These are phyloP conservation scores for Mangifera indica DNA, from an alignment of 345 rosid genomes.

Conservation along the genomic window DNA sequence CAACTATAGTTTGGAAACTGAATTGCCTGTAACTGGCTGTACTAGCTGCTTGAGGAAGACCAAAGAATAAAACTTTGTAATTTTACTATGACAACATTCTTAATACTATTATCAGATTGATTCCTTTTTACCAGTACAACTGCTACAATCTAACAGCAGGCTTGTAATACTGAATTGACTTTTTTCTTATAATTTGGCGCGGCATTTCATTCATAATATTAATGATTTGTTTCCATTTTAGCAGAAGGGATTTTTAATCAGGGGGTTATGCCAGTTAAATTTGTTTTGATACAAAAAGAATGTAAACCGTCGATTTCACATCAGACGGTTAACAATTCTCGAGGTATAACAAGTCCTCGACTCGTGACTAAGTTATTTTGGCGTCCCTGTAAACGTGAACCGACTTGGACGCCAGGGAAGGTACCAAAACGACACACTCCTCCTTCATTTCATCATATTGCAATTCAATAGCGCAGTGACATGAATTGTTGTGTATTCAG, in stretches of 20 bases:
- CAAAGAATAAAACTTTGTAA: neutral
- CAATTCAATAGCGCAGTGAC: neutral
- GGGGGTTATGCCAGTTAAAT: too few species aligned
- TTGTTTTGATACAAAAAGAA: too few species aligned
- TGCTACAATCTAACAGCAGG: neutral
- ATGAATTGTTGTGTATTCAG: neutral
- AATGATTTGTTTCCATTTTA: too few species aligned
- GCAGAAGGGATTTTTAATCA: too few species aligned
- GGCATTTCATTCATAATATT: too few species aligned
- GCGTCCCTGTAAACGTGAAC: neutral
- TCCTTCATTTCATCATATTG: neutral
- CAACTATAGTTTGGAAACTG: neutral
- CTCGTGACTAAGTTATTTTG: too few species aligned
- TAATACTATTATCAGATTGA: too few species aligned
- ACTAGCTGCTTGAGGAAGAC: neutral
- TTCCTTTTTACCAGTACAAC: too few species aligned
- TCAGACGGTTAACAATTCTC: too few species aligned
- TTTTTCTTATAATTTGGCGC: too few species aligned
- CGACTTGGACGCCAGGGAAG: constrained; percentile 26
- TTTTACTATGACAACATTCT: neutral
- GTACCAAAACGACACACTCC: neutral
- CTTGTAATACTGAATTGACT: neutral
- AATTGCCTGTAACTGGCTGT: neutral
- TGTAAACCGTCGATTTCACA: too few species aligned
- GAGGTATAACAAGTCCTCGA: too few species aligned